These are phyloP conservation scores for Setaria italica DNA, from an alignment of 202 grass and related monocot genomes.

Conservation along the genomic window DNA sequence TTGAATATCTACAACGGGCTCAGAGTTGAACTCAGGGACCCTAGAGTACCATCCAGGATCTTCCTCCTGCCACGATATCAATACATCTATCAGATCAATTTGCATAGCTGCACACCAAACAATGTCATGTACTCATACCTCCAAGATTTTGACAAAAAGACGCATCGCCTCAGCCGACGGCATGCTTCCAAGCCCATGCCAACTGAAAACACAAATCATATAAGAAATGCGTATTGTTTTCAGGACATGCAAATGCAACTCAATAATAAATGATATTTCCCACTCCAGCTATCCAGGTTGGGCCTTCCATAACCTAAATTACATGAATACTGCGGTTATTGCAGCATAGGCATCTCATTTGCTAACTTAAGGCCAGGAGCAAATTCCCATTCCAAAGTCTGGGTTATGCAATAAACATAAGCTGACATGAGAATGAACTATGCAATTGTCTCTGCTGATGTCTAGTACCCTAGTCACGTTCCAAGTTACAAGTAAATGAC, in stretches of 20 bases:
- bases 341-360: background rate
- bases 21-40: conserved; percentile 67
- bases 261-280: background rate
- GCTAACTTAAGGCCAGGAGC: conserved; percentile 1
- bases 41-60: conserved; percentile 97
- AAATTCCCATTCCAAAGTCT: conserved; percentile 4
- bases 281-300: background rate
- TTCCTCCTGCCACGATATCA: conserved; percentile 76
- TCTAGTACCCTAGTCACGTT: conserved; percentile 1
- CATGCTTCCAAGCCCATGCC: conserved; percentile 96
- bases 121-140: conserved; percentile 61
- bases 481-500: conserved; percentile 2
- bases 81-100: conserved; percentile 32
- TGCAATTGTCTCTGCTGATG: background rate
- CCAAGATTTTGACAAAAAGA: conserved; percentile 98
- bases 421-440: background rate
- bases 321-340: background rate
- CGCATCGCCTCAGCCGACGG: conserved; percentile 94
- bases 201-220: conserved; percentile 63
- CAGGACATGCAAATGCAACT: background rate
- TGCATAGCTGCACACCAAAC: conserved; percentile 34
- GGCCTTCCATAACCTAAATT: conserved; percentile 20
- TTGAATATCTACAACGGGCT: conserved; percentile 85
- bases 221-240: conserved; percentile 8
- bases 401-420: background rate